A percentile compares a stretch with the other conserved stretches of the same genome.
Conservation (phyloP, 805 yeast species). For the Starmera amethionina region DNA sequence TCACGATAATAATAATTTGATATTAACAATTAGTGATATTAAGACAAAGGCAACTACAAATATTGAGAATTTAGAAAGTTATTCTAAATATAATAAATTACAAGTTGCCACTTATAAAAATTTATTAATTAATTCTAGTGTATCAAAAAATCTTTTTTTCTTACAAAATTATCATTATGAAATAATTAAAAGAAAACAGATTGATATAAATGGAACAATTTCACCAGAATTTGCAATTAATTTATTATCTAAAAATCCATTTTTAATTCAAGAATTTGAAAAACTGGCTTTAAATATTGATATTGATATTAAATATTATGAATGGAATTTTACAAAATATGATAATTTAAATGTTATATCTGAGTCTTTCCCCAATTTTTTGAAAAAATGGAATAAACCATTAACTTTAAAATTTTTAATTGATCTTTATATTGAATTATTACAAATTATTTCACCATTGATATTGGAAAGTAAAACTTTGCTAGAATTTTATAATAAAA, state of each 20-base stretch:
- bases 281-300: conserved; percentile 29
- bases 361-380: too few relatives aligned
- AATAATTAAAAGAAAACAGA: conserved; percentile 23
- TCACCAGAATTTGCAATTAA: conserved; percentile 28
- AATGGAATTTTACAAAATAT: conserved; percentile 3
- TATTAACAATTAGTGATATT: too few relatives aligned
- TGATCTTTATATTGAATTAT: conserved; percentile 5
- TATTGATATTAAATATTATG: conserved; percentile 29
- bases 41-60: too few relatives aligned
- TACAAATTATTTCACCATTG: conserved; percentile 16
- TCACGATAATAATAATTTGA: too few relatives aligned
- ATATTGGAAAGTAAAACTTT: conserved; percentile 28
- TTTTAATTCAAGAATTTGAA: conserved; percentile 32
- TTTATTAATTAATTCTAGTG: conserved; percentile 30
- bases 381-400: conserved; percentile 36
- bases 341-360: too few relatives aligned
- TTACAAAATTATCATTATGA: too few relatives aligned
- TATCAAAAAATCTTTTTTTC: too few relatives aligned
- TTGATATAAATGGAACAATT: conserved; percentile 41
- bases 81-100: conserved; percentile 12
- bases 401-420: conserved; percentile 50
- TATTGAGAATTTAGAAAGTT: too few relatives aligned
- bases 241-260: conserved; percentile 26
- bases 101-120: conserved; percentile 54
- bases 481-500: conserved; percentile 45